Evolutionary conservation across 2,329 filamentous ascomycete species (phyloP), one percentile per base, ranked within the genome.

Genomic region (Pseudogymnoascus sp.): DNA sequence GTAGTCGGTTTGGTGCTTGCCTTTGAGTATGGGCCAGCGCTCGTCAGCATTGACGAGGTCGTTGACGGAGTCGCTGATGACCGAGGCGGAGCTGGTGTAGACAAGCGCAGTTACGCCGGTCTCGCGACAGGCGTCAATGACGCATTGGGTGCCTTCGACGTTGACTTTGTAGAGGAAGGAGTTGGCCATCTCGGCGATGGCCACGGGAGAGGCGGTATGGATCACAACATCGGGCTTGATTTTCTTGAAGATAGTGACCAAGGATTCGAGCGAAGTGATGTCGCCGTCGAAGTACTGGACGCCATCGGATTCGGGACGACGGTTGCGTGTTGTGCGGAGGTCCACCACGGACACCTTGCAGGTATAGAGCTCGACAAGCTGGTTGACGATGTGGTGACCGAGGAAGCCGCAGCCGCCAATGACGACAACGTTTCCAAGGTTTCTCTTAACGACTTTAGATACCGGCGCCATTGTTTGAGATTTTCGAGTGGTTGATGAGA

Each of bases 11-110:
- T 92, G 87, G 68, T 85, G 76, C 64, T 83, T 82, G 33, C 90
- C 90, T 55, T 85, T 81, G 61, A 94, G 86, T 59, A 89, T 81
- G 29, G 91, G 91, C 81, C 89, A 91, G 55, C 83, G 79, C 80
- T 97, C 93, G 74, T 92, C 88, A 67, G 91, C 91, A 73, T 96
- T 92, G 73, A 86, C 82, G 73, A 95, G 82, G 73, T 96, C 90
- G 65, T 78, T 83, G 65, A 81, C 79, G 68, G 92, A 92, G 76
- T 97, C 92, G 72, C 90, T 88, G 66, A 96, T 80, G 65, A 96
- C 88, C 65, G 91, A 95, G 61, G 90, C 89, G 61, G 89, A 94
- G 74, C 90, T 94, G 16, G 93, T 97, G 76, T 93, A 96, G 55
- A 97, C 90, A 66, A 97, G 85, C 0, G 84, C 90, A 76, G 87